Percentiles rank a stretch among this genome's conserved stretches.
Conservation (phyloP, 805 yeast species). For the Zygoascus biomembranicola region DNA sequence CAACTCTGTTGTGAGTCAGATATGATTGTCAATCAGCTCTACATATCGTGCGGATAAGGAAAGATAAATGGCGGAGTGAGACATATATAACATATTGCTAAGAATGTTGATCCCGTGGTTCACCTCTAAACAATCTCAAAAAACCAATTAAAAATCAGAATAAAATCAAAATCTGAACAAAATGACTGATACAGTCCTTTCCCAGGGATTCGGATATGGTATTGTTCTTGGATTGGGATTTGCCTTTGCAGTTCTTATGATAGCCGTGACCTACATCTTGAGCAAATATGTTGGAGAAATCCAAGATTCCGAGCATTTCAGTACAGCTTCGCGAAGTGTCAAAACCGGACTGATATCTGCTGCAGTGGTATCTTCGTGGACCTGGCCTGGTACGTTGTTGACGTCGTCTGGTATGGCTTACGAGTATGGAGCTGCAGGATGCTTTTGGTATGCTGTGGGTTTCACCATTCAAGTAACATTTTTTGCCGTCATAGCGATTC, state of each 20-base stretch:
- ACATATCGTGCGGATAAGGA: no score
- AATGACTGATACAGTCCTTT: constrained; percentile 31
- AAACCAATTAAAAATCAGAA: no score
- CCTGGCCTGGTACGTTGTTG: constrained; percentile 73
- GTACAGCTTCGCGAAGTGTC: constrained; percentile 86
- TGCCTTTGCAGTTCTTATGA: constrained; percentile 58
- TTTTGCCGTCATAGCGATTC: constrained; percentile 79
- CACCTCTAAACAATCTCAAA: no score
- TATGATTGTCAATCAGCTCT: no score
- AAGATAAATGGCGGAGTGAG: no score
- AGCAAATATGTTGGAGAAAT: constrained; percentile 75
- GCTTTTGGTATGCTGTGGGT: constrained; percentile 80
- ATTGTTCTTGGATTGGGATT: constrained; percentile 83
- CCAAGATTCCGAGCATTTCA: constrained; percentile 85
- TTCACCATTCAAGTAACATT: constrained; percentile 80
- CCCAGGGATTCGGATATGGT: constrained; percentile 81
- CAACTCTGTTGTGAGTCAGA: no score
- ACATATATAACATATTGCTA: no score
- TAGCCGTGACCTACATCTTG: constrained; percentile 57
- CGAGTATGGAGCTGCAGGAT: constrained; percentile 67
- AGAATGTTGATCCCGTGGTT: no score
- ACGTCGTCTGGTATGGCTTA: constrained; percentile 74
- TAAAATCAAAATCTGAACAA: background rate
- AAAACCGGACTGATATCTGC: constrained; percentile 77
- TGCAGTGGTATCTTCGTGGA: constrained; percentile 91